Percentiles rank a stretch among this genome's conserved stretches.
Evolutionary conservation across 768 basidiomycete genomes (phyloP).

Genomic region (Jaapia argillacea): DNA sequence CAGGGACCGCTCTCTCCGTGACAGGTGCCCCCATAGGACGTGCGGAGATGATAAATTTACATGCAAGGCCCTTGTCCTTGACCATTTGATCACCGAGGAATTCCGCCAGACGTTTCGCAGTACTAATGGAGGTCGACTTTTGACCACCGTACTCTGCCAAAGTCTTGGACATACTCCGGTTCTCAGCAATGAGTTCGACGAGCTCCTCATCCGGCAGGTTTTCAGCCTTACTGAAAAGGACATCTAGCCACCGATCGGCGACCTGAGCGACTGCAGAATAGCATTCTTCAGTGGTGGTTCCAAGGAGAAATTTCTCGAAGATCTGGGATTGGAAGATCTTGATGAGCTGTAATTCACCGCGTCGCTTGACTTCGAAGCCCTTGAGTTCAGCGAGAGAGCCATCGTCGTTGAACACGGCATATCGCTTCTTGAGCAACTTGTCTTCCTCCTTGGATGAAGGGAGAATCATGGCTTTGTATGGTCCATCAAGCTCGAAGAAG

Average conservation of each 20-base stretch:
- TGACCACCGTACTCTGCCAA: slow-evolving; percentile 93
- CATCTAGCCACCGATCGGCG: slow-evolving; percentile 96
- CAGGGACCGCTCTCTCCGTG: slow-evolving; percentile 92
- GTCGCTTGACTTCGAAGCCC: slow-evolving; percentile 97
- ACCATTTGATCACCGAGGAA: slow-evolving; percentile 98
- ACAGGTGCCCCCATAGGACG: slow-evolving; percentile 90
- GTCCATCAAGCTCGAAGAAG: slow-evolving; percentile 98
- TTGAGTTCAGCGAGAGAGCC: slow-evolving; percentile 97
- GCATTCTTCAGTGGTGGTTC: slow-evolving; percentile 89
- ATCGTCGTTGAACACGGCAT: slow-evolving; percentile 98
- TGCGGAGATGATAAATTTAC: slow-evolving; percentile 97
- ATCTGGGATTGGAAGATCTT: slow-evolving; percentile 99
- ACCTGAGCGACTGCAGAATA: slow-evolving; percentile 89
- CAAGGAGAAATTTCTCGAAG: slow-evolving; percentile 95
- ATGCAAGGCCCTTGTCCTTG: slow-evolving; percentile 97
- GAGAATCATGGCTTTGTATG: slow-evolving; percentile 98
- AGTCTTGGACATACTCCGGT: slow-evolving; percentile 95
- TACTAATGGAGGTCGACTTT: slow-evolving; percentile 97
- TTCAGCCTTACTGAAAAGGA: slow-evolving; percentile 82
- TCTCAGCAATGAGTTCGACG: slow-evolving; percentile 97
- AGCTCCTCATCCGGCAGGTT: slow-evolving; percentile 84
- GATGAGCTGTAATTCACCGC: slow-evolving; percentile 96
- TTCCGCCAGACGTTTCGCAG: slow-evolving; percentile 89
- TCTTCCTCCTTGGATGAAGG: slow-evolving; percentile 99
- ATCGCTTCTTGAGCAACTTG: slow-evolving; percentile 95